Percentiles rank a stretch among this genome's conserved stretches.
phyloP scores from a whole-genome alignment of 2,329 filamentous ascomycete species.

The Paecilomyces dactylethromorphus region DNA sequence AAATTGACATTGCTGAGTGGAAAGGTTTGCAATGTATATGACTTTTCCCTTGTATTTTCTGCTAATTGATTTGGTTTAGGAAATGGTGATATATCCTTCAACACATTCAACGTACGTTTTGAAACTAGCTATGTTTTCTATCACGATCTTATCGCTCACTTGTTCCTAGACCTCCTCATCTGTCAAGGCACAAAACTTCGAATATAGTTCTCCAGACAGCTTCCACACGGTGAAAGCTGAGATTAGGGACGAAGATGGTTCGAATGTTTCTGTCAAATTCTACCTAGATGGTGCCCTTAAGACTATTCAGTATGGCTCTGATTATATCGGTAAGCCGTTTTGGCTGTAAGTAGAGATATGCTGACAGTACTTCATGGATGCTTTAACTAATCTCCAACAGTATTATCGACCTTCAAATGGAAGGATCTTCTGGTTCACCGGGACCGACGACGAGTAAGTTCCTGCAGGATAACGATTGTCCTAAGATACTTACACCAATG shows the following conservation, averaged over 20 bases:
- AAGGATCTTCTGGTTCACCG: neutral
- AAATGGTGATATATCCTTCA: neutral
- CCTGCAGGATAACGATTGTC: neutral
- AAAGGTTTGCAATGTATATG: slow-evolving; percentile 39
- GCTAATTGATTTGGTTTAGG: neutral
- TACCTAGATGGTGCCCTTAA: slow-evolving; percentile 47
- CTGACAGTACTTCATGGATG: neutral
- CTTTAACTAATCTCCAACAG: neutral
- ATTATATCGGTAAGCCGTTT: slow-evolving; percentile 44
- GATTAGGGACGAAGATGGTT: slow-evolving; percentile 46
- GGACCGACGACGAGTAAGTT: neutral
- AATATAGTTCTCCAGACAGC: slow-evolving; percentile 39
- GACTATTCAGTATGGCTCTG: slow-evolving; percentile 45
- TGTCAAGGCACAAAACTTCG: slow-evolving; percentile 43
- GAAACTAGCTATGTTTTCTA: neutral
- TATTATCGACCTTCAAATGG: neutral
- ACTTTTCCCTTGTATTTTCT: neutral
- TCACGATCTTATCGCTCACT: neutral
- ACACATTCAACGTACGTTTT: neutral
- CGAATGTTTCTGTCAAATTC: slow-evolving; percentile 48
- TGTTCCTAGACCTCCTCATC: slow-evolving; percentile 35
- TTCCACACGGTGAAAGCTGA: slow-evolving; percentile 49
- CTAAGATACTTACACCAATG: neutral
- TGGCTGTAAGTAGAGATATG: slow-evolving; percentile 10
- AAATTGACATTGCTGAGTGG: slow-evolving; percentile 57